Percentiles rank a stretch among this genome's conserved stretches.
Evolutionary conservation across 352 stramenopile genomes (phyloP).

Genomic region (Phytophthora citrophthora): DNA sequence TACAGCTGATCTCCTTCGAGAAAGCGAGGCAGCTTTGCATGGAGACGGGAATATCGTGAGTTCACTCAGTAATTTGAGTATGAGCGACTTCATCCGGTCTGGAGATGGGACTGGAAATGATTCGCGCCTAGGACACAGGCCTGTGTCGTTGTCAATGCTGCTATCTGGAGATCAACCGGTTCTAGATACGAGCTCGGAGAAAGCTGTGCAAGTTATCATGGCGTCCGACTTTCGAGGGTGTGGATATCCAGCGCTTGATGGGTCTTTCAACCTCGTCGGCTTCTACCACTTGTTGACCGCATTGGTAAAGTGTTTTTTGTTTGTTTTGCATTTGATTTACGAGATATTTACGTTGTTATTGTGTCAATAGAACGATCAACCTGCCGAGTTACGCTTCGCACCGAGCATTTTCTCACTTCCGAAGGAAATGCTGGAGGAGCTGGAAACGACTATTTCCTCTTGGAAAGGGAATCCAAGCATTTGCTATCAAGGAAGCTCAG

Average conservation of each 20-base stretch:
- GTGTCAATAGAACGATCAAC: slow-evolving; percentile 21
- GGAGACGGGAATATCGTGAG: slow-evolving; percentile 61
- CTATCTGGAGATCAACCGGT: slow-evolving; percentile 34
- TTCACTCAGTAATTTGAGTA: slow-evolving; percentile 55
- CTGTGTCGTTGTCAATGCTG: slow-evolving; percentile 39
- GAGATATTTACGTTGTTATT: too few species aligned
- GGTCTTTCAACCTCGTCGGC: slow-evolving; percentile 46
- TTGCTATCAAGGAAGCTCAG: slow-evolving; percentile 18
- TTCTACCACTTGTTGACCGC: slow-evolving; percentile 62
- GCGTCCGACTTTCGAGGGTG: slow-evolving; percentile 63
- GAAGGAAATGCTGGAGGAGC: slow-evolving; percentile 64
- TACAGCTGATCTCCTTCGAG: slow-evolving; percentile 57
- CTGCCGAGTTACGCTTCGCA: slow-evolving; percentile 54
- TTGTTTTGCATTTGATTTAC: too few species aligned
- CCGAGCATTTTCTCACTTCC: slow-evolving; percentile 68
- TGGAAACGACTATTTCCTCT: slow-evolving; percentile 40
- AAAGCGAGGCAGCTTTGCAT: slow-evolving; percentile 64
- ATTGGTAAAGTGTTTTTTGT: slow-evolving; percentile 21
- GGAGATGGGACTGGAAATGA: slow-evolving; percentile 3
- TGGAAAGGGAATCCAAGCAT: slow-evolving; percentile 38
- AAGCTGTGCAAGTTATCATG: slow-evolving; percentile 44
- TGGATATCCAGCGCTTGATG: slow-evolving; percentile 67
- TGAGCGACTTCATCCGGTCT: slow-evolving; percentile 44
- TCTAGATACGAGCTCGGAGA: slow-evolving; percentile 18
- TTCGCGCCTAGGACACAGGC: neutral